Base-by-base conservation (phyloP, 2,329 filamentous ascomycete genomes). In the Mycosphaerella arachidis region DNA sequence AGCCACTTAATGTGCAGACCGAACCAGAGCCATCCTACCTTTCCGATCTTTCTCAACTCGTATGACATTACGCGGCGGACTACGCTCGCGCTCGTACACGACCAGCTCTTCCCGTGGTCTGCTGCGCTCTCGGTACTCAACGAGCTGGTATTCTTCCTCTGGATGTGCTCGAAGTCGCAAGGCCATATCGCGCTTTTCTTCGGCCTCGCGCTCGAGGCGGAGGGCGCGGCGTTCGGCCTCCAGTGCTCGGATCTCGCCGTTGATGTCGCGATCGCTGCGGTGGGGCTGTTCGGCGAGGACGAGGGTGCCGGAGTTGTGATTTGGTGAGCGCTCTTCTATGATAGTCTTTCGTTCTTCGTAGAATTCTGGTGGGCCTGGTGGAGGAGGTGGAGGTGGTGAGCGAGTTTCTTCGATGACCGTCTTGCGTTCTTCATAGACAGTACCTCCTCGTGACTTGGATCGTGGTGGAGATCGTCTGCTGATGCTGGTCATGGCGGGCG, bases 1-100 rank as follows among this genome's bases (percentile, higher is more conserved):
- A 52, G 48, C 56, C 56, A 53, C 57, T 77, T 80, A 84, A 76
- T 86, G 83, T 79, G 86, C 86, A 72, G 89, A 89, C 76, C 90
- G 84, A 80, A 89, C 90, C 79, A 92, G 86, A 81, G 87, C 85
- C 86, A 94, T 87, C 89, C 88, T 94, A 95, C 92, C 92, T 92
- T 90, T 94, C 82, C 88, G 88, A 79, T 97, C 91, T 81, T 89
- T 91, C 78, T 91, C 89, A 70, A 96, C 86, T 68, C 88, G 82
- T 64, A 89, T 79, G 56, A 86, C 76, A 60, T 86, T 83, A 54
- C 81, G 76, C 43, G 75, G 74, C 24, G 71, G 71, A 58, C 69
- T 73, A 46, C 67, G 43, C 43, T 56, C 80, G 65, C 72, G 66
- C 82, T 76, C 72, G 31, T 70, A 71, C 57, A 77, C 74, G 60